Evolutionary conservation across 352 stramenopile species (phyloP), one percentile per base, ranked within the genome.

Genomic region (Phytophthora nicotianae): DNA sequence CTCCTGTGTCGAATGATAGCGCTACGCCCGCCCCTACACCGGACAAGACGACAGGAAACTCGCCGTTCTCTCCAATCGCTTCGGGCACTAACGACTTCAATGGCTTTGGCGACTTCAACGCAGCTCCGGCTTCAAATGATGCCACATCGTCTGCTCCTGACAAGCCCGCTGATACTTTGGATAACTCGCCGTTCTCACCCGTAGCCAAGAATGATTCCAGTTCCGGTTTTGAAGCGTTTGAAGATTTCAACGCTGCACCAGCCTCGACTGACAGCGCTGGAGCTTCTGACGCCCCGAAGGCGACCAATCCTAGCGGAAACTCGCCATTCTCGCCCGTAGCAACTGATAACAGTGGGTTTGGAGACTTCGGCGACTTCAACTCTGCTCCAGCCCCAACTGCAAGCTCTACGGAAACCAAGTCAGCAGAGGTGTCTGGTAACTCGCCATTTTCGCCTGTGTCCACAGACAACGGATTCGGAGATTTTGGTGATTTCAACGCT

Each of bases 61-160:
- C 59, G 13, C 63, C 68, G 21, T 70, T 73, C 48, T 72, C 62
- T 0, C 51, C 51, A 4, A 29, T 63, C 8, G 60, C 55, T 41
- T 40, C 35, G 6, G 51, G 68, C 21, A 59, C 23, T 20, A 65
- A 46, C 27, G 46, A 57, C 53, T 59, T 71, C 1, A 45, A 58
- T 48, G 35, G 43, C 17, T 78, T 81, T 60, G 55, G 56, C 9
- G 72, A 63, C 17, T 75, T 78, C 35, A 74, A 49, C 38, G 29
- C 60, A n/a, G 27, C 62, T 58, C 26, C 65, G 41, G 35, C 47
- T 46, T 14, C 24, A 17, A 29, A 58, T n/a, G 54, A 9, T 14
- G 20, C 26, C 21, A 37, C 53, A 2, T 41, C 48, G 14, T 49
- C 41, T 32, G 29, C 32, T 41, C 17, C 52, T 11, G 52, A 62